Evolutionary conservation across 1,139 yeast species (phyloP).

Genomic region (Meyerozyma elateridarum): DNA sequence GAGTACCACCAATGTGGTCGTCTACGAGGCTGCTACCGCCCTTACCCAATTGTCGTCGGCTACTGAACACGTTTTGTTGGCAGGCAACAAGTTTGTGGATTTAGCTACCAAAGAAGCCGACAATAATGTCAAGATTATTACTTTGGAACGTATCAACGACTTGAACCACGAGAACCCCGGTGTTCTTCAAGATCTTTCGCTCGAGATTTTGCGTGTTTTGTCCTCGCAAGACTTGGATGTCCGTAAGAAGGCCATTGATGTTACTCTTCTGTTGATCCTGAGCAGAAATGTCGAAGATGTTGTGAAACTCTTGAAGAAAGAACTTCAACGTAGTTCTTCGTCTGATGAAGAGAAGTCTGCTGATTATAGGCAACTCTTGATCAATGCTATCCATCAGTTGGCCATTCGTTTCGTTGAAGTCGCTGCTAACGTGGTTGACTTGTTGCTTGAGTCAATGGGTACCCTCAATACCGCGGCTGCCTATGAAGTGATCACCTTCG

Average conservation of each 20-base stretch:
- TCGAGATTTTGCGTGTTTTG: conserved; percentile 83
- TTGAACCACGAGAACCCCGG: conserved; percentile 77
- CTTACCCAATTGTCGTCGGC: conserved; percentile 68
- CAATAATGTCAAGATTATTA: conserved; percentile 88
- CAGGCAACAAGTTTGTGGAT: conserved; percentile 83
- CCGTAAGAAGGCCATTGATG: conserved; percentile 79
- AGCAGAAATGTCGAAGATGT: conserved; percentile 94
- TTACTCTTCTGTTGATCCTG: conserved; percentile 73
- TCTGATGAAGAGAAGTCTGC: conserved; percentile 70
- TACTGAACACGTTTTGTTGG: conserved; percentile 62
- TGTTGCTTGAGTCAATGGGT: conserved; percentile 79
- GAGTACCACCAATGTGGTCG: conserved; percentile 67
- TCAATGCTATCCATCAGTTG: conserved; percentile 82
- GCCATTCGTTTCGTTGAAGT: conserved; percentile 89
- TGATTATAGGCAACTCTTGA: conserved; percentile 86
- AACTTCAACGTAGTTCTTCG: conserved; percentile 66
- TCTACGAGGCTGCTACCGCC: conserved; percentile 89
- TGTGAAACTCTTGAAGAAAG: conserved; percentile 85
- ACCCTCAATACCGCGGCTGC: conserved; percentile 87
- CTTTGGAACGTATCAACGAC: conserved; percentile 79
- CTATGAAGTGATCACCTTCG: conserved; percentile 79
- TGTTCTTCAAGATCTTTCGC: conserved; percentile 73
- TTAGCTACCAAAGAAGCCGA: conserved; percentile 90
- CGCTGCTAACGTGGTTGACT: conserved; percentile 85
- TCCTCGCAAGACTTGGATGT: conserved; percentile 88